These are phyloP conservation scores for Cucurbita argyrosperma DNA, from an alignment of 306 rosid species.

Conservation along the genomic window DNA sequence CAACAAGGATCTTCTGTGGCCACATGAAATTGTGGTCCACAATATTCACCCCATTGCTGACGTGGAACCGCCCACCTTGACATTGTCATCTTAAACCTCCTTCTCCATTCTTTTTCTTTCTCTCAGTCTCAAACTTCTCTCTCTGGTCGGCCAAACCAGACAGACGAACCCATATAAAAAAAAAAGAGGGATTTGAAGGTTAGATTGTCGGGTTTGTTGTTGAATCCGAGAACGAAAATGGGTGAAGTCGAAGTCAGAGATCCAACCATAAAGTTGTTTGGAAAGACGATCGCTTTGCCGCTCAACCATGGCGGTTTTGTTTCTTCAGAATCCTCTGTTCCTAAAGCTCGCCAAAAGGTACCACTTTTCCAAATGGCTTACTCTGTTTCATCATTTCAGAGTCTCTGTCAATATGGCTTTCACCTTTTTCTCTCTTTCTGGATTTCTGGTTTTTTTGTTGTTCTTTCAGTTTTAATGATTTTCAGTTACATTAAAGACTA, in stretches of 20 bases:
- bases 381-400: neutral
- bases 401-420: neutral
- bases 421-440: neutral
- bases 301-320: neutral
- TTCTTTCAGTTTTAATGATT: neutral
- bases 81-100: conserved; percentile 4
- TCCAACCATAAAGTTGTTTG: conserved; percentile 58
- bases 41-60: conserved; percentile 23
- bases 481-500: too few relatives aligned
- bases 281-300: conserved; percentile 55
- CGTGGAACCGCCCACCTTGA: conserved; percentile 33
- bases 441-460: neutral
- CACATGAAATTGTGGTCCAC: conserved; percentile 84
- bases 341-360: conserved; percentile 31
- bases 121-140: neutral
- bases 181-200: neutral
- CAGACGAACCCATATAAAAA: neutral
- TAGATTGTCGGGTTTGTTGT: neutral
- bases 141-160: neutral
- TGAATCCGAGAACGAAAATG: conserved; percentile 26
- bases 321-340: conserved; percentile 21
- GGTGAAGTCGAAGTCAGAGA: conserved; percentile 30
- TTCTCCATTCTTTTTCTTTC: too few relatives aligned
- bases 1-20: conserved; percentile 52
- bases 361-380: neutral